phyloP scores from a whole-genome alignment of 495 filamentous ascomycete species.

The Darksidea phi region DNA sequence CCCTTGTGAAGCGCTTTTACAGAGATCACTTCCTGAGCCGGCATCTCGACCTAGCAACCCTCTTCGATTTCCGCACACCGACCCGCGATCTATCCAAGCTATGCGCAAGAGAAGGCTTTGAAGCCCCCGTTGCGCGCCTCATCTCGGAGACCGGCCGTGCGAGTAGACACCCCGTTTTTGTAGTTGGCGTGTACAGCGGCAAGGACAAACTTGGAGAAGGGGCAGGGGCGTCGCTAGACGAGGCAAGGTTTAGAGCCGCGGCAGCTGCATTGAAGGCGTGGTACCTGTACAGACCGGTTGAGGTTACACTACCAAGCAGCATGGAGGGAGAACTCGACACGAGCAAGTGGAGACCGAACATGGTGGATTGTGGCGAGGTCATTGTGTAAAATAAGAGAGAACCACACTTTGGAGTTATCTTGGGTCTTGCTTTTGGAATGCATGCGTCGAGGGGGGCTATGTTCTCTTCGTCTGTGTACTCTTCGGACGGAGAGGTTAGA shows the following conservation, averaged over 20 bases:
- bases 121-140: slow-evolving; percentile 79
- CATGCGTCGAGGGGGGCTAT: no score
- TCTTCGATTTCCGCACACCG: slow-evolving; percentile 83
- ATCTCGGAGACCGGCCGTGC: slow-evolving; percentile 82
- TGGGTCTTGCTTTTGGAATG: no score
- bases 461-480: no score
- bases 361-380: slow-evolving; percentile 89
- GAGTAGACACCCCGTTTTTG: slow-evolving; percentile 80
- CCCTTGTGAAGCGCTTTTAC: slow-evolving; percentile 75
- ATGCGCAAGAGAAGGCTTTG: slow-evolving; percentile 86
- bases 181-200: slow-evolving; percentile 92
- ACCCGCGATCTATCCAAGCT: slow-evolving; percentile 75
- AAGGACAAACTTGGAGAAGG: slow-evolving; percentile 87
- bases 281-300: slow-evolving; percentile 87
- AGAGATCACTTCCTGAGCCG: slow-evolving; percentile 77
- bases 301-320: slow-evolving; percentile 74
- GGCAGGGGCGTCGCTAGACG: slow-evolving; percentile 67
- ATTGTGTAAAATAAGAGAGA: slow-evolving; percentile 56
- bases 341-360: slow-evolving; percentile 71
- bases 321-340: slow-evolving; percentile 56
- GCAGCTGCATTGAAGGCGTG: slow-evolving; percentile 84
- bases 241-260: slow-evolving; percentile 74
- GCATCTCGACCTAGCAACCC: slow-evolving; percentile 66
- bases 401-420: slow-evolving; percentile 11
- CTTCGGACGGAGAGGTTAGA: no score